Percentiles rank a stretch among this genome's conserved stretches.
phyloP scores from a whole-genome alignment of 495 filamentous ascomycete species.

The Alectoria sarmentosa region DNA sequence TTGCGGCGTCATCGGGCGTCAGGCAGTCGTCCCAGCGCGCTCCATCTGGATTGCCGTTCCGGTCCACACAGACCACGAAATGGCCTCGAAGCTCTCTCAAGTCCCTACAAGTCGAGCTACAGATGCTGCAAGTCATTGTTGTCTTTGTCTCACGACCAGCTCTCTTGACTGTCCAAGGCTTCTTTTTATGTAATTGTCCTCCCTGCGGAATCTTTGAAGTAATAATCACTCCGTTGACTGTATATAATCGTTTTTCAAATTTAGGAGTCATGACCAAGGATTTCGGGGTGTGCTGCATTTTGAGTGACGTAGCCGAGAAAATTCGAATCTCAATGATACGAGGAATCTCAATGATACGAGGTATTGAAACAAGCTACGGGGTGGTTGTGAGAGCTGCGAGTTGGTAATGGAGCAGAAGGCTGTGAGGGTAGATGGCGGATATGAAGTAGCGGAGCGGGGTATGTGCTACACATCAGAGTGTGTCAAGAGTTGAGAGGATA shows the following conservation, averaged over 20 bases:
- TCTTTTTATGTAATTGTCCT: neutral
- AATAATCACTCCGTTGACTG: neutral
- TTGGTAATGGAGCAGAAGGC: neutral
- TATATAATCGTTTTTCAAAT: neutral
- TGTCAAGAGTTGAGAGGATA: too few species aligned
- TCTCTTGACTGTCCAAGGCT: neutral
- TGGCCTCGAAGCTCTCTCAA: neutral
- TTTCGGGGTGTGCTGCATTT: neutral
- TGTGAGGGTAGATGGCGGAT: neutral
- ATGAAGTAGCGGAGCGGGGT: neutral
- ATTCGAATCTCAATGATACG: neutral
- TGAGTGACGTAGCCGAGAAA: neutral
- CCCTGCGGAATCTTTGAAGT: neutral
- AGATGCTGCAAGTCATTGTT: neutral
- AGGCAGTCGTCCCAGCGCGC: neutral
- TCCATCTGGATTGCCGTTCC: neutral
- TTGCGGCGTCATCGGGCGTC: neutral
- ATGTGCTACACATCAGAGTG: neutral
- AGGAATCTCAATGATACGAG: neutral
- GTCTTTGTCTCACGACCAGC: neutral
- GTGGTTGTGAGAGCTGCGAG: neutral
- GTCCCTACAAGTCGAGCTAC: neutral
- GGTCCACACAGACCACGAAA: neutral
- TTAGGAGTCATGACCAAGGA: neutral
- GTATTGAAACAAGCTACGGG: neutral